Evolutionary conservation across 352 stramenopile genomes (phyloP), one percentile per base, ranked within the genome.

Genomic region (Globisporangium echinulatum): DNA sequence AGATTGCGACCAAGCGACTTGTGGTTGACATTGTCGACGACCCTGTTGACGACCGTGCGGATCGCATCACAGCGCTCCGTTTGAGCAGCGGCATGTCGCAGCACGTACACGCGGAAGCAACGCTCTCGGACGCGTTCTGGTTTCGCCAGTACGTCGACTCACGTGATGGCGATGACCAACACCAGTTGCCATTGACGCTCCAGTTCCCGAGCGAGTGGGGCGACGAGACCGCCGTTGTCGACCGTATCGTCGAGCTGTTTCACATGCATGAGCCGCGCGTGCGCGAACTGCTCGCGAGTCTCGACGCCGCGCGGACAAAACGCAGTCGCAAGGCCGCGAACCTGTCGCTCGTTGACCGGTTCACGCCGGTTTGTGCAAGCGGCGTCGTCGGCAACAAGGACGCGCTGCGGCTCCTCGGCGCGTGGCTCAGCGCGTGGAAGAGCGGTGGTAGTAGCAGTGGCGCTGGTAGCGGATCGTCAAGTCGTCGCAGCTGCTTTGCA

Each of bases 391-490:
- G 84, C 14, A 94, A 91, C 69, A 77, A 71, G 15, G 69, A 82
- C 10, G 55, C 75, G 1, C 56, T 92, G 33, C 77, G 74, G n/a
- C 73, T 76, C n/a, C 59, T 94, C 2, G 78, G 68, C 6, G 84
- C 82, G 10, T 94, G 84, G 84, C 61, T 94, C 50, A 71, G 66
- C 44, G 84, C 80, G 33, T 94, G 84, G 84, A 94, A 91, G 67
- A 63, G 66, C 49, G 75, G 71, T 13, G 68, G 75, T 6, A 71
- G 70, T 40, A 84, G 37, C 72, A 73, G 19, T 64, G 74, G 8
- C 71, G 74, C 4, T 62, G 68, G 0, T 33, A 33, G 25, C 25
- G 25, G 25, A 33, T 33, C 25, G 25, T 33, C 25, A 33, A 33
- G 25, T 33, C 25, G 25, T 33, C 25, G 25, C 25, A 68, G 70